A percentile compares a stretch with the other conserved stretches of the same genome.
phyloP scores from a whole-genome alignment of 2,329 filamentous ascomycete species.

The Aspergillus amoenus region DNA sequence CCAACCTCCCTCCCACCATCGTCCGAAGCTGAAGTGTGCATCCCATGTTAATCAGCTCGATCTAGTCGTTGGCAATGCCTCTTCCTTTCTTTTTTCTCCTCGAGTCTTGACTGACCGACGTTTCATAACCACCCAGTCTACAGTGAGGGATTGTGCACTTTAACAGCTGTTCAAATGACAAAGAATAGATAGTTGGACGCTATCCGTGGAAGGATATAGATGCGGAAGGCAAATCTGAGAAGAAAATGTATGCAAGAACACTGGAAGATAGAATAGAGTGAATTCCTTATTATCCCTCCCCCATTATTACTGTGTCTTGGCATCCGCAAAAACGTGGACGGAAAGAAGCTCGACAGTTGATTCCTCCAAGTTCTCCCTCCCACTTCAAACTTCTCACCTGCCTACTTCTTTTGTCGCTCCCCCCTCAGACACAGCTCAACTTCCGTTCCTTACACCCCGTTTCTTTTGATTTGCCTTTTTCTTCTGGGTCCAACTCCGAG shows the following conservation, averaged over 20 bases:
- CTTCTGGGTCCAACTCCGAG: not conserved
- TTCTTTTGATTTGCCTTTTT: not conserved
- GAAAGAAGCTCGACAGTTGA: constrained; percentile 14
- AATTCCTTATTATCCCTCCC: constrained; percentile 7
- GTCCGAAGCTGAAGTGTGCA: not conserved
- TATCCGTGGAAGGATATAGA: not conserved
- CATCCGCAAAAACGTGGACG: constrained; percentile 20
- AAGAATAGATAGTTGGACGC: not conserved
- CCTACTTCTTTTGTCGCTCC: constrained; percentile 7
- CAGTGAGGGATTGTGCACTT: not conserved
- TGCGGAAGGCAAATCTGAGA: not conserved
- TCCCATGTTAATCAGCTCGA: not conserved
- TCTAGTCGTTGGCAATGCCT: not conserved
- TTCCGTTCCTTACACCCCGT: constrained; percentile 3
- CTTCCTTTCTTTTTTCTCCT: not conserved
- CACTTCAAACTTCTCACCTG: constrained; percentile 8
- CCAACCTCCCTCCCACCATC: not conserved
- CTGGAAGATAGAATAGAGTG: constrained; percentile 10
- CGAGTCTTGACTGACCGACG: not conserved
- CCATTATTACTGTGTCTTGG: constrained; percentile 15
- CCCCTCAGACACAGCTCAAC: not conserved
- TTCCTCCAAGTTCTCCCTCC: constrained; percentile 13
- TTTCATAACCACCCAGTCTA: not conserved
- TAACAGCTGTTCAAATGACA: not conserved
- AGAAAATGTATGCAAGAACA: constrained; percentile 8